Evolutionary conservation across 2,329 filamentous ascomycete species (phyloP), one percentile per base, ranked within the genome.

Genomic region (Magnaporthiopsis rhizophila): DNA sequence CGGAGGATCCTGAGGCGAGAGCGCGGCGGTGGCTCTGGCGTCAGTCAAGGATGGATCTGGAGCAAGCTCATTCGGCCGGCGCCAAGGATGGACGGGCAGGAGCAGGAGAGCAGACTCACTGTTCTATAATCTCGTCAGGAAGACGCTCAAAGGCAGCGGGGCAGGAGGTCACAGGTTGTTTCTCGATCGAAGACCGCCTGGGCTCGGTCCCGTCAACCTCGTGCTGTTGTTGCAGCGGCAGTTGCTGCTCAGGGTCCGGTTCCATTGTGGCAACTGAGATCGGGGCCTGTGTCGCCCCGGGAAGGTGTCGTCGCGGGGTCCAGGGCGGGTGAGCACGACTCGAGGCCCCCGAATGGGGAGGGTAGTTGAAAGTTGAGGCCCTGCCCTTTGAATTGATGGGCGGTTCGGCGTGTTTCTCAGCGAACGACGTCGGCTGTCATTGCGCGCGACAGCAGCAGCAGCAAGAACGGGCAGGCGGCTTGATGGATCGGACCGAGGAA

Each of bases 121-220:
- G 85, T 71, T 88, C 78, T 69, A 90, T 88, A 65, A 90, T 89
- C 73, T 89, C 87, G 73, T 88, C 84, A 7, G 87, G 87, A 13
- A 90, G 78, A 59, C 77, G 79, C 50, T 83, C 78, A 69, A 89
- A 85, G 45, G 81, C 79, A 36, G 76, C 72, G 24, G 69, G 68
- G 63, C 71, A 69, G 66, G 73, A 63, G 58, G 68, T 66, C 65
- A 73, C 65, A 63, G 74, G 72, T 62, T 66, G 68, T 67, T 77
- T 77, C 65, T 76, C 74, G 63, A 73, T 75, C 6, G 74, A 76
- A 15, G 18, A 53, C 45, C 45, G 45, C 45, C 45, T 21, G 45
- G 45, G 18, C 7, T 3, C 9, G 45, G 21, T 11, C 18, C 21
- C 45, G 18, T n/a, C 45, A 6, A n/a, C 11, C 18, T n/a, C 45